Conservation (phyloP, 2,329 filamentous ascomycete genomes). For the Sphaerulina vaccinii region DNA sequence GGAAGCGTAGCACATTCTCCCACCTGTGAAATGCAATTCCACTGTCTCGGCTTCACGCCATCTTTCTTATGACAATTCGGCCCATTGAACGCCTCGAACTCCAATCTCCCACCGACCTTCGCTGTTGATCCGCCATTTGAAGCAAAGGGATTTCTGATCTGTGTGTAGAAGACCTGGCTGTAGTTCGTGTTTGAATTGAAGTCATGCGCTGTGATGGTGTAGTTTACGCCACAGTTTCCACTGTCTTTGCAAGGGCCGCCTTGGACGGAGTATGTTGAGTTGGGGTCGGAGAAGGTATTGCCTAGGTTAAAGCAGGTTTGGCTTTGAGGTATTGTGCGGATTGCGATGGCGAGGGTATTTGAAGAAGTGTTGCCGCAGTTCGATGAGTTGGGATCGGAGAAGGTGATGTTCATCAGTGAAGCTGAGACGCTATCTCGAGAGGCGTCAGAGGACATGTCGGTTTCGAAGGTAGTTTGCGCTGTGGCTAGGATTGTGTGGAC, state of each 20-base stretch:
- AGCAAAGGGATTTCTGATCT: constrained; percentile 14
- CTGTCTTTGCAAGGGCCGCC: constrained; percentile 7
- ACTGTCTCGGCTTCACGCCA: neutral
- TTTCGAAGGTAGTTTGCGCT: constrained; percentile 11
- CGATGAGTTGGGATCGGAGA: constrained; percentile 53
- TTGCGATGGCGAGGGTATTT: constrained; percentile 50
- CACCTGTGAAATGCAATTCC: constrained; percentile 15
- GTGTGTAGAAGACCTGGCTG: constrained; percentile 13
- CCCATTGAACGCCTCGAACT: constrained; percentile 12
- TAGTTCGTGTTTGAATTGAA: constrained; percentile 8
- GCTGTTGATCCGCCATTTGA: neutral
- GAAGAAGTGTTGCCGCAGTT: constrained; percentile 48
- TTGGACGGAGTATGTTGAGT: constrained; percentile 7
- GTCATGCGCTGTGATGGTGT: constrained; percentile 9
- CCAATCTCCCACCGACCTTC: constrained; percentile 8
- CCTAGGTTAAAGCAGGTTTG: constrained; percentile 16
- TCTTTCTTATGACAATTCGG: constrained; percentile 14
- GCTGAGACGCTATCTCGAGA: constrained; percentile 11
- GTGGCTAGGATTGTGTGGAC: neutral
- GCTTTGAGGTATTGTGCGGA: constrained; percentile 17
- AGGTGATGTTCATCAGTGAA: constrained; percentile 57
- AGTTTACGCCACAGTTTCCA: constrained; percentile 16
- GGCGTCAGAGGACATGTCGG: constrained; percentile 16
- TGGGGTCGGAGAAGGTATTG: constrained; percentile 12
- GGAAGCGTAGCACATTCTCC: constrained; percentile 10